A percentile compares a stretch with the other conserved stretches of the same genome.
Conservation (phyloP, 106 monocot genomes). For the Dioscorea alata region DNA sequence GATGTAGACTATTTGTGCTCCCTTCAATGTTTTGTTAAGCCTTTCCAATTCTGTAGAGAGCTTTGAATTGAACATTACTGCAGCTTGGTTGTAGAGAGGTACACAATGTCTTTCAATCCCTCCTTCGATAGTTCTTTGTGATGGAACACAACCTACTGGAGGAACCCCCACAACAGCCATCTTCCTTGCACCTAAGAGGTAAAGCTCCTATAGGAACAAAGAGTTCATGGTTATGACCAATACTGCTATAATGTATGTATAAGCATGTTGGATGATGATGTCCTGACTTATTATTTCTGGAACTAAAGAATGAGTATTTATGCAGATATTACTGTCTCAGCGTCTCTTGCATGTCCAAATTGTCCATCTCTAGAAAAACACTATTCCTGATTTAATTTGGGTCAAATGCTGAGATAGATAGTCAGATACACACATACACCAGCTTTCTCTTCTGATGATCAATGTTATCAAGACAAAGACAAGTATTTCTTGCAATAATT, state of each 20-base stretch:
- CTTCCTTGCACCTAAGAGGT: conserved; percentile 26
- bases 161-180: conserved; percentile 33
- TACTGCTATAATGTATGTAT: neutral
- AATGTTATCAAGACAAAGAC: too few species aligned
- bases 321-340: too few species aligned
- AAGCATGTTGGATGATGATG: neutral
- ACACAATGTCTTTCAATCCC: conserved; percentile 43
- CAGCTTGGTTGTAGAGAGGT: conserved; percentile 32
- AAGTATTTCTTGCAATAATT: too few species aligned
- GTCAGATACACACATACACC: too few species aligned
- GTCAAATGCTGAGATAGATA: too few species aligned
- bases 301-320: too few species aligned
- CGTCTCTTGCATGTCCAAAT: too few species aligned
- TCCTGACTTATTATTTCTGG: too few species aligned
- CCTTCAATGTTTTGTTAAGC: conserved; percentile 12
- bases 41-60: conserved; percentile 18
- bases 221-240: too few species aligned
- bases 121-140: conserved; percentile 43
- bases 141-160: conserved; percentile 41
- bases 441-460: too few species aligned
- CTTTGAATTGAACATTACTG: conserved; percentile 31
- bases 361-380: too few species aligned
- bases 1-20: conserved; percentile 25
- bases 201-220: conserved; percentile 18
- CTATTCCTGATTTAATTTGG: too few species aligned